These are phyloP conservation scores for Cunninghamia lanceolata DNA, from an alignment of 75 land plant species.

Conservation along the genomic window DNA sequence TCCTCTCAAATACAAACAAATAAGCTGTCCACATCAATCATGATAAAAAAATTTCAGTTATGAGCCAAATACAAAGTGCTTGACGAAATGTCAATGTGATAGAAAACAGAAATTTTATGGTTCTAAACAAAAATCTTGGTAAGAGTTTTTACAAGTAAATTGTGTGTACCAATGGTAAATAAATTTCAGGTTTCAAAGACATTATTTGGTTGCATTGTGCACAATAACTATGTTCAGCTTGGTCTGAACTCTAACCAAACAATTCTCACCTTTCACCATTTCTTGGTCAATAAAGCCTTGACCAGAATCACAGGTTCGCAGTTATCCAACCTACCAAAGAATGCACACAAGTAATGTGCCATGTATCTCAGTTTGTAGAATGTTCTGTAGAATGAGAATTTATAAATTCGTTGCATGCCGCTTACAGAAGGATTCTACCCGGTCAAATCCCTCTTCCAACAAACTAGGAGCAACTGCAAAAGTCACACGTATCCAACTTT, in stretches of 20 bases:
- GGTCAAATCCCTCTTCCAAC: constrained; percentile 48
- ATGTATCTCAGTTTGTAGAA: neutral
- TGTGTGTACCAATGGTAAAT: neutral
- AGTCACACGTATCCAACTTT: constrained; percentile 58
- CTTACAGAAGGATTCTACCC: constrained; percentile 46
- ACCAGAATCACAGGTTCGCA: neutral
- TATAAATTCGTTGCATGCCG: constrained; percentile 26
- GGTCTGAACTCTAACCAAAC: neutral
- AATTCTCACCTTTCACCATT: neutral
- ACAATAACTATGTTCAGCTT: neutral
- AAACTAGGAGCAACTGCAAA: constrained; percentile 37
- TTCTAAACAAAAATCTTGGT: no score
- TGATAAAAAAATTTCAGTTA: no score
- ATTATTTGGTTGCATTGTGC: neutral
- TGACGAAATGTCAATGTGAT: no score
- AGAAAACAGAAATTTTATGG: no score
- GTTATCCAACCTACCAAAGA: constrained; percentile 3
- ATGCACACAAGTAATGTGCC: neutral
- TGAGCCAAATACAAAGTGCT: no score
- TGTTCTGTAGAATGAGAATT: neutral
- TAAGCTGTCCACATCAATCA: no score
- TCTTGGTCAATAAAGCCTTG: neutral
- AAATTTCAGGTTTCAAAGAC: neutral
- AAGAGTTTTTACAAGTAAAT: neutral
- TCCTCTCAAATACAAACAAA: no score